Conservation (phyloP, 805 yeast genomes). For the Candida boidinii region DNA sequence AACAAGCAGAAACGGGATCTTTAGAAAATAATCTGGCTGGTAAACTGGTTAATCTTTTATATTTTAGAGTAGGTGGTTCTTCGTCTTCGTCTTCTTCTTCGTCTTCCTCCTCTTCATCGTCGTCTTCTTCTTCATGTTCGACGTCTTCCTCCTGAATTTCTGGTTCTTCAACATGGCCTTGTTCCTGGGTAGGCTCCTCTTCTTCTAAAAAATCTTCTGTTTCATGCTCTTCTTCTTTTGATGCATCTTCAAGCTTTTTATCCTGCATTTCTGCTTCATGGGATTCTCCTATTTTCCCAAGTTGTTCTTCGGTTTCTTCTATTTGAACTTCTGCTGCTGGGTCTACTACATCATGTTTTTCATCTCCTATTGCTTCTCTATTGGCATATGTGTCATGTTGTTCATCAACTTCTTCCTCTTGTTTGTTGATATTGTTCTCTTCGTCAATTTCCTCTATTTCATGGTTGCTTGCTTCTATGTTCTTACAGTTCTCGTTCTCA, state of each 20-base stretch:
- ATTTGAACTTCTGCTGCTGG: neutral
- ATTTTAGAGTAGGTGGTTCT: slow-evolving; percentile 68
- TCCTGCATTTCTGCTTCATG: neutral
- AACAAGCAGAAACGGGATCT: slow-evolving; percentile 73
- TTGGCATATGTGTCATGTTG: too few species aligned
- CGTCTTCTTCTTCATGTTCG: slow-evolving; percentile 20
- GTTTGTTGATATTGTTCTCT: too few species aligned
- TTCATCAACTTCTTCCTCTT: too few species aligned
- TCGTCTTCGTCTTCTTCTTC: slow-evolving; percentile 38
- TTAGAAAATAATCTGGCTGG: slow-evolving; percentile 63
- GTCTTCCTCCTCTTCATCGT: slow-evolving; percentile 26
- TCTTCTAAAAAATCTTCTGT: slow-evolving; percentile 3
- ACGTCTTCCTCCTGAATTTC: slow-evolving; percentile 3
- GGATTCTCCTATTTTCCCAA: neutral
- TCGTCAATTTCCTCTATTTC: too few species aligned
- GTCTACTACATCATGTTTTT: slow-evolving; percentile 1
- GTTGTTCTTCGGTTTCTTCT: neutral
- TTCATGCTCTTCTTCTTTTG: neutral
- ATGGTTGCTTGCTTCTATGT: too few species aligned
- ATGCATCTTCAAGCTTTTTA: neutral
- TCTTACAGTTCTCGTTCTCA: too few species aligned
- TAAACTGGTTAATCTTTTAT: slow-evolving; percentile 57
- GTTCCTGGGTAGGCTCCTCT: slow-evolving; percentile 24
- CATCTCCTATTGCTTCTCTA: too few species aligned
- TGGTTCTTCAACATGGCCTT: slow-evolving; percentile 20